A percentile compares a stretch with the other conserved stretches of the same genome.
Evolutionary conservation across 768 basidiomycete species (phyloP).

Genomic region (Kwoniella newhampshirensis): DNA sequence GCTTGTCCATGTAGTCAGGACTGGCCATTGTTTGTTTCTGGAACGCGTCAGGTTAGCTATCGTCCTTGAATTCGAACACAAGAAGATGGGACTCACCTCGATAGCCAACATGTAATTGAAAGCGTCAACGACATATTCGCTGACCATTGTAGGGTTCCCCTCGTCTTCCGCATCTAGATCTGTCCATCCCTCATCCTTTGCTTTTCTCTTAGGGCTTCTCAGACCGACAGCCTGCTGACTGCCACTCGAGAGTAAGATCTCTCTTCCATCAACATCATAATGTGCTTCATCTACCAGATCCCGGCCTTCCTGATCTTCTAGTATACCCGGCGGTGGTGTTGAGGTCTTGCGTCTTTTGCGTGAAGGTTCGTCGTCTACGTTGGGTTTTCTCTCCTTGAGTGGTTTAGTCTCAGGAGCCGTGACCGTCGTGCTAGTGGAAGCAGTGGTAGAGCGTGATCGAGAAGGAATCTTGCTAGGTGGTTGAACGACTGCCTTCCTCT

Average conservation of each 20-base stretch:
- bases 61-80: background rate
- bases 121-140: conserved; percentile 91
- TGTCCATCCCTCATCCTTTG: conserved; percentile 69
- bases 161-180: conserved; percentile 88
- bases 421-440: conserved; percentile 22
- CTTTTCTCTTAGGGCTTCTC: conserved; percentile 16
- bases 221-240: conserved; percentile 27
- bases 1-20: conserved; percentile 75
- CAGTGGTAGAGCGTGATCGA: conserved; percentile 38
- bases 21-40: conserved; percentile 78
- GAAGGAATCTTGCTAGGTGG: conserved; percentile 17
- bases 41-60: conserved; percentile 7
- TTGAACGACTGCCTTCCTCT: conserved; percentile 15
- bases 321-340: conserved; percentile 24
- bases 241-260: conserved; percentile 38
- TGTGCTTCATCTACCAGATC: conserved; percentile 62
- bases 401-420: conserved; percentile 21
- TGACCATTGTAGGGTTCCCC: conserved; percentile 95
- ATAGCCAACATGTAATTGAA: conserved; percentile 83
- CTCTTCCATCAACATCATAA: conserved; percentile 58
- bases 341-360: conserved; percentile 41
- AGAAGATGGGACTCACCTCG: conserved; percentile 63
- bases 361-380: conserved; percentile 25
- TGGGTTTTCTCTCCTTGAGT: conserved; percentile 29
- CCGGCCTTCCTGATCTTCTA: conserved; percentile 62